These are phyloP conservation scores for Betula pendula DNA, from an alignment of 306 rosid genomes.

Conservation along the genomic window DNA sequence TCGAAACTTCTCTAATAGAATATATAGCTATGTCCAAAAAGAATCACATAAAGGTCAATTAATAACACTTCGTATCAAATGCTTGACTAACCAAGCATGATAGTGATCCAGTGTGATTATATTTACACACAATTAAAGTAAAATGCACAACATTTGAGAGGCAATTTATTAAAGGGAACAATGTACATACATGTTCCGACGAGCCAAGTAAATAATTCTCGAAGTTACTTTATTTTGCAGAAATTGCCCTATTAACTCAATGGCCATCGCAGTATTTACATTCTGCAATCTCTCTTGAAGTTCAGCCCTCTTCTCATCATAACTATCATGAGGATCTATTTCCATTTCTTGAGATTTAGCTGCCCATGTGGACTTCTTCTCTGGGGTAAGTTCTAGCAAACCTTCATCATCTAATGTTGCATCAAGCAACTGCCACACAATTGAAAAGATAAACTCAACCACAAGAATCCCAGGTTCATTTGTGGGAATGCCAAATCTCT, in stretches of 20 bases:
- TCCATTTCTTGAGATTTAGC: slow-evolving; percentile 71
- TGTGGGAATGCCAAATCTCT: slow-evolving; percentile 56
- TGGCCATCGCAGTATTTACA: slow-evolving; percentile 62
- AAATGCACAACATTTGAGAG: slow-evolving; percentile 5
- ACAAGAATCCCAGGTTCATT: slow-evolving; percentile 81
- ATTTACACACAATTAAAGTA: neutral
- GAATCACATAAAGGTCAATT: neutral
- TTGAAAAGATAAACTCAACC: slow-evolving; percentile 81
- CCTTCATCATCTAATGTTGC: slow-evolving; percentile 90
- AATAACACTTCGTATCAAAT: neutral
- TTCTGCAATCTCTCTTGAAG: slow-evolving; percentile 55
- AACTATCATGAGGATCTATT: slow-evolving; percentile 51
- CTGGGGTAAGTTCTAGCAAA: slow-evolving; percentile 57
- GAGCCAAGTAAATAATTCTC: slow-evolving; percentile 76
- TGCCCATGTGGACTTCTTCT: slow-evolving; percentile 73
- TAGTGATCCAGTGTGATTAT: slow-evolving; percentile 7
- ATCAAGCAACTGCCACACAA: slow-evolving; percentile 88
- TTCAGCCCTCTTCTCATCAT: slow-evolving; percentile 55
- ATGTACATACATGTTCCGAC: slow-evolving; percentile 66
- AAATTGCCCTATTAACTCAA: slow-evolving; percentile 80
- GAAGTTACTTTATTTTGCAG: slow-evolving; percentile 64
- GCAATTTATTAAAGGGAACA: slow-evolving; percentile 4
- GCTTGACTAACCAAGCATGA: slow-evolving; percentile 5
- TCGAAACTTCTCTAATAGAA: neutral
- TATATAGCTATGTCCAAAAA: neutral